Conservation (phyloP, 192 early-diverging fungal genomes). For the Coemansia aciculifera region DNA sequence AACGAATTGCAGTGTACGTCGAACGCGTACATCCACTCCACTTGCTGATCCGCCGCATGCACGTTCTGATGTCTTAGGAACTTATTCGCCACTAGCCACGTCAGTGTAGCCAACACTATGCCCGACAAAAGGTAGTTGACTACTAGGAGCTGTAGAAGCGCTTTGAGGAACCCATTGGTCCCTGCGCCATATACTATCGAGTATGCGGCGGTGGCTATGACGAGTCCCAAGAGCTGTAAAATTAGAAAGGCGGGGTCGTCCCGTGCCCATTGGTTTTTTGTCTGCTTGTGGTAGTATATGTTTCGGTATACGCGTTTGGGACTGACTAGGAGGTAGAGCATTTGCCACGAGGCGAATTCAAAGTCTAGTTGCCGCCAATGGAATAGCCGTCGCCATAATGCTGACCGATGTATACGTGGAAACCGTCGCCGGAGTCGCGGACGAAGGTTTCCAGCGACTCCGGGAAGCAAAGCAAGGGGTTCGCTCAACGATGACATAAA, state of each 20-base stretch:
- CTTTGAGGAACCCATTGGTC: constrained; percentile 27
- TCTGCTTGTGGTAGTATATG: constrained; percentile 97
- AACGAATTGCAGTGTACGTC: constrained; percentile 98
- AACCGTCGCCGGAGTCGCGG: constrained; percentile 32
- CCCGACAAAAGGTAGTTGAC: constrained; percentile 39
- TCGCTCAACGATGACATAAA: constrained; percentile 22
- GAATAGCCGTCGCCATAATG: constrained; percentile 45
- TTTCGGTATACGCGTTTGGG: constrained; percentile 72
- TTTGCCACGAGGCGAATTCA: constrained; percentile 52
- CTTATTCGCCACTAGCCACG: constrained; percentile 69
- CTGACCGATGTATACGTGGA: constrained; percentile 43
- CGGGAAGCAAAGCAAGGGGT: constrained; percentile 30
- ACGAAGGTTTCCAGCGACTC: constrained; percentile 14
- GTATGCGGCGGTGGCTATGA: constrained; percentile 22
- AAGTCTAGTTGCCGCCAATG: constrained; percentile 53
- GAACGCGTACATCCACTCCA: constrained; percentile 96
- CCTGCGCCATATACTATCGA: constrained; percentile 44
- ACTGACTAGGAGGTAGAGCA: constrained; percentile 49
- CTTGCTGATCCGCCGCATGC: constrained; percentile 81
- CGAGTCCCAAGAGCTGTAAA: constrained; percentile 65
- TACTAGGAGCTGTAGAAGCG: constrained; percentile 38
- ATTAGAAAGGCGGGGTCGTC: constrained; percentile 96
- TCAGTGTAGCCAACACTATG: constrained; percentile 21
- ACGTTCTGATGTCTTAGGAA: constrained; percentile 75
- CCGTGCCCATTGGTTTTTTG: constrained; percentile 97